phyloP scores from a whole-genome alignment of 1,139 yeast species.

The Sugiyamaella pinicola region DNA sequence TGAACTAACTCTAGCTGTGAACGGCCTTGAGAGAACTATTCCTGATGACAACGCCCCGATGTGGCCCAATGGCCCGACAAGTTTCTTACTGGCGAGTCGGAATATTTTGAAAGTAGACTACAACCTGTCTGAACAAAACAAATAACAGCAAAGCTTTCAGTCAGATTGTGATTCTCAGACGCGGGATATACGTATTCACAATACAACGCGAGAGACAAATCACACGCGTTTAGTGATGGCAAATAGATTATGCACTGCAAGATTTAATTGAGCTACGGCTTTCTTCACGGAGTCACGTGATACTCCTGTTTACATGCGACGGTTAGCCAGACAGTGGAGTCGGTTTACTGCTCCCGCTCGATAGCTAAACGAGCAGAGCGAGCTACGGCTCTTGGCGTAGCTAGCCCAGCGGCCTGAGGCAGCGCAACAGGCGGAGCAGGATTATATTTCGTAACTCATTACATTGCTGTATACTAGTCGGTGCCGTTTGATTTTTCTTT shows the following conservation, averaged over 20 bases:
- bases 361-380: too few species aligned
- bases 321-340: too few species aligned
- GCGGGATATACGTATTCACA: too few species aligned
- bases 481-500: conserved; percentile 42
- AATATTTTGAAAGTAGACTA: conserved; percentile 11
- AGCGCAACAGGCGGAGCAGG: too few species aligned
- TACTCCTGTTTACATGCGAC: too few species aligned
- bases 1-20: neutral
- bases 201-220: neutral
- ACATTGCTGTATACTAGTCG: neutral
- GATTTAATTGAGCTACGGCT: neutral
- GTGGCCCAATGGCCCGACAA: conserved; percentile 16
- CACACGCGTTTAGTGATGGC: neutral
- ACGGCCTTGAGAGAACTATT: neutral
- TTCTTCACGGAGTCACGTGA: too few species aligned
- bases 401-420: too few species aligned
- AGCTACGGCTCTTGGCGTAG: too few species aligned
- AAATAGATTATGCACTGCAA: neutral
- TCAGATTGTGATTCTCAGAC: neutral
- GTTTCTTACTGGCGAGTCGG: conserved; percentile 1
- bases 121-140: neutral
- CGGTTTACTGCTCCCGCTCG: too few species aligned
- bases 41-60: neutral
- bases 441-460: conserved; percentile 1
- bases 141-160: neutral